Base-by-base conservation (phyloP, 352 stramenopile genomes). In the Phytopythium delawarense region DNA sequence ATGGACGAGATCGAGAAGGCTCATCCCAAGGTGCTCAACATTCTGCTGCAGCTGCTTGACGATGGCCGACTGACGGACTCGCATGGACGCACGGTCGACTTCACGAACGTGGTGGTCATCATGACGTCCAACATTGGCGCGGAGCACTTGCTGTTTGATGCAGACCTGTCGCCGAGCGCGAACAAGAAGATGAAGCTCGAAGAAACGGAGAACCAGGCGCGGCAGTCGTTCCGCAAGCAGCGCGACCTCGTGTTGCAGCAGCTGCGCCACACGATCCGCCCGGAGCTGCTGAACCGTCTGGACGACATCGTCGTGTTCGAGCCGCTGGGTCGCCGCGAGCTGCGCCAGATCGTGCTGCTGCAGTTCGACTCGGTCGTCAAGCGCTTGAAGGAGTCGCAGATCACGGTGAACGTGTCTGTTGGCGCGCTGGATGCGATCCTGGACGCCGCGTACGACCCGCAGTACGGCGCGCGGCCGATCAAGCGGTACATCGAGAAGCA, bases 1-100 rank as follows among this genome's bases (percentile, higher is more conserved):
- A 85, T 99, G 61, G 97, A 99, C 66, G 96, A 99, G 68, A 96
- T 99, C 37, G 97, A 99, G 75, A 99, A 99, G 71, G 97, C 97
- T 7, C 96, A 99, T 67, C 76, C 75, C 11, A 92, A 98, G 61
- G 95, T 99, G 40, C 81, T 99, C 40, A 99, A 98, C 56, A 81
- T 99, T 62, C 64, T 99, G 45, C 72, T 99, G 9, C 97, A 99
- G 78, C 74, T 99, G 11, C 75, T 99, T 3, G 97, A 99, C 68
- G 97, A 99, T 72, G 98, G 98, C 18, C 89, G 97, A 7, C 68
- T 99, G 46, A 99, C 97, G 7, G 98, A 99, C 70, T 94, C 80
- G 34, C 91, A 98, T 66, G 96, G 96, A 56, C 76, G 92, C 23
- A 98, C 93, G n/a, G 92, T 99, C 7, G 95, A 99, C 62, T 99